A percentile compares a stretch with the other conserved stretches of the same genome.
phyloP scores from a whole-genome alignment of 805 yeast genomes.

The Suhomyces sp. region DNA sequence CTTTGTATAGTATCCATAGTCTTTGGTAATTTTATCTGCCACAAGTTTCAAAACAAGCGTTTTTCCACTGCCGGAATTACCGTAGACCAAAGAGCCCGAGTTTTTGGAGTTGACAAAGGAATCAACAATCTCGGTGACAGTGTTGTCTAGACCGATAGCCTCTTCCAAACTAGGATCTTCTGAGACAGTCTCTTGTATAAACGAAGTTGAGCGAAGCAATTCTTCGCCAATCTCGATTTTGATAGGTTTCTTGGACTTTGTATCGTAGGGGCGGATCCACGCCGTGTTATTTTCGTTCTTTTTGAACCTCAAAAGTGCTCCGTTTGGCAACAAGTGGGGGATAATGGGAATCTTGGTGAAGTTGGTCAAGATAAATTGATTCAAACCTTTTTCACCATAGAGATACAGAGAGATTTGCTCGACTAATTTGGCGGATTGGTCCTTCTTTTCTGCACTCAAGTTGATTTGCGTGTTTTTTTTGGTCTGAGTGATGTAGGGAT shows the following conservation, averaged over 20 bases:
- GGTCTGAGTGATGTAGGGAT: conserved; percentile 52
- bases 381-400: conserved; percentile 17
- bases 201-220: conserved; percentile 43
- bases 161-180: conserved; percentile 8
- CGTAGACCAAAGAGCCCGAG: conserved; percentile 62
- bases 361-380: conserved; percentile 45
- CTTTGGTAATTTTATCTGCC: conserved; percentile 28
- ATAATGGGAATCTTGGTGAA: conserved; percentile 51
- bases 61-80: conserved; percentile 83
- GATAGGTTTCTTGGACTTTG: conserved; percentile 25
- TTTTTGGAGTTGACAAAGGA: conserved; percentile 42
- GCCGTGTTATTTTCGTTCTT: conserved; percentile 39
- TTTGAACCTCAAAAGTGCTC: conserved; percentile 57
- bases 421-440: conserved; percentile 15
- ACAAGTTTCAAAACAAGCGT: conserved; percentile 50
- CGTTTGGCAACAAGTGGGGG: conserved; percentile 48
- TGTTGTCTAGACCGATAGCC: conserved; percentile 58
- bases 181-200: conserved; percentile 18
- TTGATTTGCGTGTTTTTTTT: conserved; percentile 28
- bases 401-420: conserved; percentile 18
- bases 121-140: conserved; percentile 38
- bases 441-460: conserved; percentile 29
- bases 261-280: conserved; percentile 40
- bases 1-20: conserved; percentile 45
- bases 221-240: conserved; percentile 53